Base-by-base conservation (phyloP, 1,284 basidiomycete genomes). In the Ganoderma lucidum region DNA sequence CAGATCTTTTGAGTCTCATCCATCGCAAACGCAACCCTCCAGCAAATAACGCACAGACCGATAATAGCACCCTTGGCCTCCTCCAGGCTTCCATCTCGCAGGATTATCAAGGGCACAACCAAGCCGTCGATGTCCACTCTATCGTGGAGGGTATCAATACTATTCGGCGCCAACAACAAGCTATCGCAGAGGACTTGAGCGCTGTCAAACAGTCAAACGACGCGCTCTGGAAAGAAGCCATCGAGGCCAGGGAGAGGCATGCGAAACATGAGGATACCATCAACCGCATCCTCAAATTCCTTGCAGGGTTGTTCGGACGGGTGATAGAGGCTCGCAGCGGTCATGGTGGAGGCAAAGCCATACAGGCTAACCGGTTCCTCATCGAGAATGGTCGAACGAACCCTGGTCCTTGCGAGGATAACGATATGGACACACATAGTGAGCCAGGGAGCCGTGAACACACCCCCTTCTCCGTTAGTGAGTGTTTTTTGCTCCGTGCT, bases 181-280 rank as follows among this genome's bases (percentile, higher is more conserved):
- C 92, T 30, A 95, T 99, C 71, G 93, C 94, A 6, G 85, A 91
- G 0, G 96, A 99, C 74, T 83, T 99, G 64, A 93, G 93, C 74
- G 94, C 96, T 53, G 84, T 99, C 35, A 97, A 97, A 81, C 86
- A 87, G 63, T 94, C 93, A 6, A 98, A 99, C 77, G 91, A 96
- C 75, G 85, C 93, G 44, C 81, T 99, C 1, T 99, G 97, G 97
- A 91, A 96, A 77, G 96, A 99, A 77, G 93, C 96, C 0, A 83
- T 96, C 73, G 86, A 91, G 53, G 90, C 94, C 0, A 82, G 90
- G 23, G 90, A 93, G 74, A 87, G 92, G 70, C 92, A 96, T 77
- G 91, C 95, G 77, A 95, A 95, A 76, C 96, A 98, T 74, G 94
- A 98, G 76, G 97, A 99, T 78, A 98, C 96, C 28, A 96, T 99